phyloP scores from a whole-genome alignment of 2,329 filamentous ascomycete genomes.

The Diplocarpon rosae region DNA sequence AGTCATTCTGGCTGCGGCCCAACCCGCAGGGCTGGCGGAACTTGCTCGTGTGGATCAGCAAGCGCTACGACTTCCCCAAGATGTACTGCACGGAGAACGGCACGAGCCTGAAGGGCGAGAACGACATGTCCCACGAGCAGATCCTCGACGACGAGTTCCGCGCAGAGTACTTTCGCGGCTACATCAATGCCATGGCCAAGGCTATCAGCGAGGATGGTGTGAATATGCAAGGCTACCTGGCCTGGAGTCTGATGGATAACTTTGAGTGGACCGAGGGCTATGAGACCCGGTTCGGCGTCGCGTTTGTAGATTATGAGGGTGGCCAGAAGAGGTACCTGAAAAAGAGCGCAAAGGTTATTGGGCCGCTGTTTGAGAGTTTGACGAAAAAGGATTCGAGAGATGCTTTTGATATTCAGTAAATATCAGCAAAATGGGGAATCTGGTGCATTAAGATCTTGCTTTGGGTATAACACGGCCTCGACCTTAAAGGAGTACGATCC shows the following conservation, averaged over 20 bases:
- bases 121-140: slow-evolving; percentile 57
- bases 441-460: neutral
- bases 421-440: neutral
- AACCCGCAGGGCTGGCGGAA: slow-evolving; percentile 67
- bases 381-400: slow-evolving; percentile 45
- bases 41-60: slow-evolving; percentile 64
- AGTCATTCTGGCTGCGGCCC: slow-evolving; percentile 71
- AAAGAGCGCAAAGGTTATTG: slow-evolving; percentile 67
- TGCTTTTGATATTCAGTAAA: too few species aligned
- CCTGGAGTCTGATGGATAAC: slow-evolving; percentile 73
- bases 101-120: slow-evolving; percentile 74
- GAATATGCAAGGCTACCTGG: slow-evolving; percentile 6
- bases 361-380: slow-evolving; percentile 58
- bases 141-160: slow-evolving; percentile 76
- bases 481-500: neutral
- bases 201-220: slow-evolving; percentile 50
- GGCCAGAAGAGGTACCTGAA: slow-evolving; percentile 73
- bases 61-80: slow-evolving; percentile 62
- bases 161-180: slow-evolving; percentile 65
- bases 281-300: slow-evolving; percentile 75
- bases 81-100: slow-evolving; percentile 89
- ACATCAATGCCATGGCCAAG: slow-evolving; percentile 66
- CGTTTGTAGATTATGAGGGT: slow-evolving; percentile 71
- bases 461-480: neutral
- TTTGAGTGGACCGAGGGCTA: slow-evolving; percentile 63